Evolutionary conservation across 2,329 filamentous ascomycete genomes (phyloP), one percentile per base, ranked within the genome.

Genomic region (Diaporthe longicolla): DNA sequence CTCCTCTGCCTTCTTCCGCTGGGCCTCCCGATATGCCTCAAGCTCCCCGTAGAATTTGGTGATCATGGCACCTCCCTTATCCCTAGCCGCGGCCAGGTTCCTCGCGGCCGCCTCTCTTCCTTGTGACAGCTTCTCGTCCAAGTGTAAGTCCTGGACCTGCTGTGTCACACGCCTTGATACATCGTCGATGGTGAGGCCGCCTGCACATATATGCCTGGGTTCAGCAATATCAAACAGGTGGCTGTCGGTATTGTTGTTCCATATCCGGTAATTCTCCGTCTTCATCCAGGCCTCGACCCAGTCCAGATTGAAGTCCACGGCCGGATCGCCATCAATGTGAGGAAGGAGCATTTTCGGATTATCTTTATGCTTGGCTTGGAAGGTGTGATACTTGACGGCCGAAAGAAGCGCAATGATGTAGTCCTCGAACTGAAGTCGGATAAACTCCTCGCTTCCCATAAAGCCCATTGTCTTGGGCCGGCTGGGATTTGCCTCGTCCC

Each of bases 391-490:
- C 82, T 98, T 98, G 78, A 95, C 93, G 0, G 94, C 92, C 0
- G 95, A 94, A 57, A 98, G 90, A 76, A 99, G 89, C 0, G 95
- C 94, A 32, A 98, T 89, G 8, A 99, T 89, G 81, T 99, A 99
- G 80, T 98, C 95, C 83, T 99, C 97, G 76, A 99, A 99, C 80
- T 98, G 96, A 54, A 98, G 90, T 40, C 97, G 91, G 78, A 99
- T 99, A 80, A 98, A 98, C 81, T 98, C 97, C 84, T 99, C 97
- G 76, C 95, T 98, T 40, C 97, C 97, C 50, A 95, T 92, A 80
- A 98, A 99, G 40, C 95, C 95, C 87, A 98, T 93, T 2, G 95
- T 97, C 79, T 95, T 98, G n/a, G 97, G 97, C 63, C 94, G 89
- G 76, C 91, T 91, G 0, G 97, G 97, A 79, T 98, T 96, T 6